Percentiles rank a stretch among this genome's conserved stretches.
These are phyloP conservation scores for Spathaspora hagerdaliae DNA, from an alignment of 805 yeast species.

Conservation along the genomic window DNA sequence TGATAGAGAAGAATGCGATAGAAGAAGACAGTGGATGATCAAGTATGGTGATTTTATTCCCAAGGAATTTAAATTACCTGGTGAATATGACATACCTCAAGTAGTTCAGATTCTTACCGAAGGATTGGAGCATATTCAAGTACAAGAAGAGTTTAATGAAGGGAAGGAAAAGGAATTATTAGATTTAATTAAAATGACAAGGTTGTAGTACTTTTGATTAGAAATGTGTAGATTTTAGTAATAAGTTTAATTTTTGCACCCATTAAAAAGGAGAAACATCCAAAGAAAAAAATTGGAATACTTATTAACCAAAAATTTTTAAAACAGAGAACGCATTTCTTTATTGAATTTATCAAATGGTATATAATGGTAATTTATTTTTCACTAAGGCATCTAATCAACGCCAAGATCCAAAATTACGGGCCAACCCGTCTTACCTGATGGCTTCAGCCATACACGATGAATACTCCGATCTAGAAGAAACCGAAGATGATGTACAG, in stretches of 20 bases:
- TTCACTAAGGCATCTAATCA: neutral
- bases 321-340: too few relatives aligned
- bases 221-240: too few relatives aligned
- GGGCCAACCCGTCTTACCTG: slow-evolving; percentile 1
- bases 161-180: slow-evolving; percentile 19
- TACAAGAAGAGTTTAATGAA: slow-evolving; percentile 12
- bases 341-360: neutral
- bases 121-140: slow-evolving; percentile 30
- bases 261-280: too few relatives aligned
- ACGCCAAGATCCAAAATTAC: neutral
- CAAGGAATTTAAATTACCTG: slow-evolving; percentile 34
- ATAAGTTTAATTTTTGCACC: too few relatives aligned
- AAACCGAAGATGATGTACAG: slow-evolving; percentile 9
- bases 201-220: neutral
- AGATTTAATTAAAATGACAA: slow-evolving; percentile 14
- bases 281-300: too few relatives aligned
- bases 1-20: slow-evolving; percentile 29
- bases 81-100: slow-evolving; percentile 30
- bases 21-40: slow-evolving; percentile 33
- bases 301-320: neutral
- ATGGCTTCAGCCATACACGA: slow-evolving; percentile 9
- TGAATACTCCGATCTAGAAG: slow-evolving; percentile 19
- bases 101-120: slow-evolving; percentile 41
- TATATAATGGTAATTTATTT: neutral
- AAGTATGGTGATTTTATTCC: slow-evolving; percentile 41